Base-by-base conservation (phyloP, 1,139 yeast genomes). In the Zygosaccharomyces sapae region DNA sequence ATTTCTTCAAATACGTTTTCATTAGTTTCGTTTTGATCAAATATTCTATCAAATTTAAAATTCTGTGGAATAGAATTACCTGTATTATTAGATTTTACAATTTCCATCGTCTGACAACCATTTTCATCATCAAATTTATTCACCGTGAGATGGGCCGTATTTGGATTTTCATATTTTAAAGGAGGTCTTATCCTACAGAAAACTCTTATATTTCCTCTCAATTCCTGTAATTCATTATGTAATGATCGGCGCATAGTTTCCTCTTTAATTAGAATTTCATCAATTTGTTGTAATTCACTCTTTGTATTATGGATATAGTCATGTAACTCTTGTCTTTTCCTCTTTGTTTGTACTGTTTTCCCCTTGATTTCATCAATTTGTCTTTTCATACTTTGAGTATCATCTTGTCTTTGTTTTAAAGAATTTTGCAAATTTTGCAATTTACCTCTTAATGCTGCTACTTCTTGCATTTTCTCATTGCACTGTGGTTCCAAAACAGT, bases 171-270 rank as follows among this genome's bases (percentile, higher is more conserved):
- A 41, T 35, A 33, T 20, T 41, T 29, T 16, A 60, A 50, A 1
- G 74, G 69, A 0, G 97, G 96, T 44, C 95, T 73, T 3, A 90
- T 75, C 37, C 98, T 75, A 62, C 97, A 92, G 57, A 83, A 89
- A 0, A 92, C 97, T 38, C 98, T 70, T 34, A 92, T 88, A 58
- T 89, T 92, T 0, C 98, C 98, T 63, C 90, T 87, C 37, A 90
- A 66, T 50, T 88, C 96, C 64, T 90, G 97, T 9, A 90, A 70
- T 51, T 72, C 75, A 59, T 86, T 82, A 61, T 89, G 97, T 2
- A 87, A 67, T 18, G 69, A 63, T n/a, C 97, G 71, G 55, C 97
- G 73, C 27, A 68, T 56, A 0, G 71, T 62, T 51, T 81, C 85
- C 50, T 79, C 85, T 33, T 65, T 66, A 2, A 69, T 53, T 19